phyloP scores from a whole-genome alignment of 108 stramenopile genomes.

The Parietichytrium sp. region DNA sequence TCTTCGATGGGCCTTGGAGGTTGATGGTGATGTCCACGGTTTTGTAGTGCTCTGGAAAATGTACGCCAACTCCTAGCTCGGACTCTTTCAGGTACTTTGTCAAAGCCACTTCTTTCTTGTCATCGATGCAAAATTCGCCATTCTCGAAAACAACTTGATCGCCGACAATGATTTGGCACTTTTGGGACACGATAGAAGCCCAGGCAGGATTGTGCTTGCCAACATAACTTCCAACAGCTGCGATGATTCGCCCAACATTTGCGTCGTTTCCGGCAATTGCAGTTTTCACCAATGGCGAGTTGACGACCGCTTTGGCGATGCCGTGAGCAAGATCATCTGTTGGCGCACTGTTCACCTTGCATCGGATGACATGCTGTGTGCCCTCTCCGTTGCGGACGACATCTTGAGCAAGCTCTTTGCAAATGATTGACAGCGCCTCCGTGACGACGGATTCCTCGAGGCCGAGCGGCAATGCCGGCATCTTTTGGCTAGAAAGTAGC shows the following conservation, averaged over 20 bases:
- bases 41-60: constrained; percentile 81
- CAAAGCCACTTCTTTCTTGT: constrained; percentile 80
- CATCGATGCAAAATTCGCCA: constrained; percentile 87
- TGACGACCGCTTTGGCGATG: constrained; percentile 85
- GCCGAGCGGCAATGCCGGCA: constrained; percentile 52
- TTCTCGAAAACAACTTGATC: constrained; percentile 80
- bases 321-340: constrained; percentile 74
- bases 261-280: constrained; percentile 95
- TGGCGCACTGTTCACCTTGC: constrained; percentile 76
- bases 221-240: constrained; percentile 85
- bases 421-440: constrained; percentile 71
- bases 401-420: constrained; percentile 78
- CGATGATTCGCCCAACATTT: constrained; percentile 95
- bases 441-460: constrained; percentile 70
- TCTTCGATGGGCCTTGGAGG: constrained; percentile 62
- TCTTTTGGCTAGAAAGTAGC: constrained; percentile 75
- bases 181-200: not conserved
- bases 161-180: constrained; percentile 59
- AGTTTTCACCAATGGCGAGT: constrained; percentile 88
- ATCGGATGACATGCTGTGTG: constrained; percentile 90
- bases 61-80: constrained; percentile 64
- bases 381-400: constrained; percentile 98
- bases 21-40: constrained; percentile 82
- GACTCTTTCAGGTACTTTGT: constrained; percentile 82
- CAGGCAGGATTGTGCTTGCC: constrained; percentile 64